phyloP scores from a whole-genome alignment of 2,329 filamentous ascomycete species.

The Teratosphaeria epicoccoides region DNA sequence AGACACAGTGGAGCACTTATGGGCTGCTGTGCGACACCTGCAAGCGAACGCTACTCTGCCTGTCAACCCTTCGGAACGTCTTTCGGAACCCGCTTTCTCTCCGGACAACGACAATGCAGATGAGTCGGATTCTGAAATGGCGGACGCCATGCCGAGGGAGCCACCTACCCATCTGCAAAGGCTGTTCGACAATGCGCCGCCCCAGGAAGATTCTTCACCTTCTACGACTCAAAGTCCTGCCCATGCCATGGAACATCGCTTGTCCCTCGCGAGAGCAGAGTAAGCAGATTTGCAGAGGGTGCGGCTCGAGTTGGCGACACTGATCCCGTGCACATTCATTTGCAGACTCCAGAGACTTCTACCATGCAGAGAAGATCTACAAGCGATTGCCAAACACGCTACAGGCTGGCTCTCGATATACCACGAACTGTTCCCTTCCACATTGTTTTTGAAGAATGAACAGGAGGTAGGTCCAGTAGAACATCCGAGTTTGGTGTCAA shows the following conservation, averaged over 20 bases:
- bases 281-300: not conserved
- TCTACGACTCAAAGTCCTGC: not conserved
- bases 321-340: not conserved
- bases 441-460: not conserved
- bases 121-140: not conserved
- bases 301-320: not conserved
- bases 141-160: slow-evolving; percentile 1
- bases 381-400: not conserved
- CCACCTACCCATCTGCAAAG: slow-evolving; percentile 1
- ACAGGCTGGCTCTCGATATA: not conserved
- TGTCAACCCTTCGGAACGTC: not conserved
- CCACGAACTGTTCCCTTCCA: not conserved
- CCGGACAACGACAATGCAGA: not conserved
- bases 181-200: not conserved
- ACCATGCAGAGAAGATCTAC: not conserved
- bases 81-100: not conserved
- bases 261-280: not conserved
- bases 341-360: not conserved
- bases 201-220: not conserved
- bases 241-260: not conserved
- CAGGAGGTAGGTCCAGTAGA: not conserved
- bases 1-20: not conserved
- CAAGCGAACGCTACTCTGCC: not conserved
- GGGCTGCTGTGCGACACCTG: not conserved
- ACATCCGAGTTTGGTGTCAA: not conserved